Conservation (phyloP, 805 yeast species). For the Candida germanica region DNA sequence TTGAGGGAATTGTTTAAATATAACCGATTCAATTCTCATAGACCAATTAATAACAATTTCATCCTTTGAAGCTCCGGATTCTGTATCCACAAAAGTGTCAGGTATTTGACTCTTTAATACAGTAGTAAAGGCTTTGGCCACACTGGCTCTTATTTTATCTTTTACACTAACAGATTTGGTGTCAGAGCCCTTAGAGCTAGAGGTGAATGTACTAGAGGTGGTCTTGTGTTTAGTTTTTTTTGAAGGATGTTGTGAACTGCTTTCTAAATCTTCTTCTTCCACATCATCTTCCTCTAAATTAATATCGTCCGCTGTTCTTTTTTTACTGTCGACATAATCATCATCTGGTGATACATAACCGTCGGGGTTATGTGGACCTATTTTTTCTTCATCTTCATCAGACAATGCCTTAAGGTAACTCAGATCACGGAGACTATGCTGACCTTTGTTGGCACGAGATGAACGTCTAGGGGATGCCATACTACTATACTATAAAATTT, state of each 20-base stretch:
- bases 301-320: background rate
- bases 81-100: slow-evolving; percentile 20
- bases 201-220: background rate
- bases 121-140: slow-evolving; percentile 48
- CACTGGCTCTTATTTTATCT: slow-evolving; percentile 45
- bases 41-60: slow-evolving; percentile 46
- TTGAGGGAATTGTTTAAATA: slow-evolving; percentile 35
- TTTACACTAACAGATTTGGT: too few species aligned
- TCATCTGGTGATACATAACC: slow-evolving; percentile 5
- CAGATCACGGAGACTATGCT: slow-evolving; percentile 27
- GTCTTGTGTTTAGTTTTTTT: too few species aligned
- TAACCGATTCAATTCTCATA: slow-evolving; percentile 47
- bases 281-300: background rate
- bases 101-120: slow-evolving; percentile 44
- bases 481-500: background rate
- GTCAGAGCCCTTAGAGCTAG: too few species aligned
- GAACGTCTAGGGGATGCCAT: slow-evolving; percentile 27
- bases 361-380: slow-evolving; percentile 1
- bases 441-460: slow-evolving; percentile 37
- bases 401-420: slow-evolving; percentile 2
- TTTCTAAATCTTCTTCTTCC: background rate
- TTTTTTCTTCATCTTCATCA: slow-evolving; percentile 12
- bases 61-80: slow-evolving; percentile 22
- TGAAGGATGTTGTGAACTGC: background rate
- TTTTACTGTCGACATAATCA: slow-evolving; percentile 3